Conservation (phyloP, 1,284 basidiomycete genomes). For the Macrocybe sp. region DNA sequence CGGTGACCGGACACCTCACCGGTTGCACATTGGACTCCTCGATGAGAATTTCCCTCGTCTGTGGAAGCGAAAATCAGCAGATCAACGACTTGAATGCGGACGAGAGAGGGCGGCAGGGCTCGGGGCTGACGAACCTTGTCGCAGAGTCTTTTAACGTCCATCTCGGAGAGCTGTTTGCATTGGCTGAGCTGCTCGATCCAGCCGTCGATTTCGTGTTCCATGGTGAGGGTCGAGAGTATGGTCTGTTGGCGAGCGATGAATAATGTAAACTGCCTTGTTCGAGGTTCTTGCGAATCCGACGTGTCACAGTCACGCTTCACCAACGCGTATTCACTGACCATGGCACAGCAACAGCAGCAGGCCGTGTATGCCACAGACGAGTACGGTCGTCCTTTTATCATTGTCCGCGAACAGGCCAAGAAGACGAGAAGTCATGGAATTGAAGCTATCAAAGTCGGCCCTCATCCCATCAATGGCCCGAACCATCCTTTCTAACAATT, state of each 20-base stretch:
- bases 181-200: conserved; percentile 98
- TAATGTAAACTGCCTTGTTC: conserved; percentile 16
- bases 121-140: conserved; percentile 73
- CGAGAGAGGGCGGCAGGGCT: conserved; percentile 1
- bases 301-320: conserved; percentile 23
- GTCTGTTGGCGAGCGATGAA: conserved; percentile 9
- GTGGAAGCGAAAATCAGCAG: conserved; percentile 15
- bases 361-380: conserved; percentile 92
- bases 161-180: conserved; percentile 96
- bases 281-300: conserved; percentile 13
- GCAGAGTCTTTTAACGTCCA: conserved; percentile 96
- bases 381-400: conserved; percentile 97
- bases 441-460: conserved; percentile 90
- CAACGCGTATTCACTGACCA: conserved; percentile 30
- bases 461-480: neutral
- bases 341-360: conserved; percentile 26
- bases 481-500: conserved; percentile 10
- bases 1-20: conserved; percentile 95
- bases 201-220: conserved; percentile 83
- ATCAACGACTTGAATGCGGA: conserved; percentile 15
- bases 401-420: conserved; percentile 91
- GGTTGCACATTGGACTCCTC: conserved; percentile 98
- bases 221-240: conserved; percentile 31
- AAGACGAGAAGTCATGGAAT: conserved; percentile 94
- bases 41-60: conserved; percentile 97